Percentiles rank a stretch among this genome's conserved stretches.
These are phyloP conservation scores for Eragrostis curvula DNA, from an alignment of 176 grass and related monocot species.

Conservation along the genomic window DNA sequence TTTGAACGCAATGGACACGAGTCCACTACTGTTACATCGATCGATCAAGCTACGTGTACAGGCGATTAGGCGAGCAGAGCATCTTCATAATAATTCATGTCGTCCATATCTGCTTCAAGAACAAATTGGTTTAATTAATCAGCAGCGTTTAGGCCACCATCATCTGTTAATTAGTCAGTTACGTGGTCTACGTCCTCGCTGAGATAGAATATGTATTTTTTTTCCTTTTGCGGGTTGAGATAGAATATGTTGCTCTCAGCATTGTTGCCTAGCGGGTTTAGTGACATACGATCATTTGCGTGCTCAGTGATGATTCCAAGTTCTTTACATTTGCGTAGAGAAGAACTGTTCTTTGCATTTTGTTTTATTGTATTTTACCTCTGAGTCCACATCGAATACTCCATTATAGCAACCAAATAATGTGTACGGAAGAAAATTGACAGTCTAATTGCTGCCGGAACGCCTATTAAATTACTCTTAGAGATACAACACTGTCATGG, in stretches of 20 bases:
- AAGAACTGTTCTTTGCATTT: background rate
- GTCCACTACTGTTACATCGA: background rate
- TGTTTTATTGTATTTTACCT: background rate
- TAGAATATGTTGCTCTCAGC: constrained; percentile 10
- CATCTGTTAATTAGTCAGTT: constrained; percentile 36
- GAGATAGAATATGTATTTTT: constrained; percentile 13
- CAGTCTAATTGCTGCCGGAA: background rate
- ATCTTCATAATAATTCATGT: constrained; percentile 15
- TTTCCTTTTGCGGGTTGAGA: too few species aligned
- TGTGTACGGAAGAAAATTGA: background rate
- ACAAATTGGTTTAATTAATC: background rate
- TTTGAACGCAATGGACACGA: constrained; percentile 22
- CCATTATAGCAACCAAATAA: background rate
- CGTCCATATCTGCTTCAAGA: constrained; percentile 19
- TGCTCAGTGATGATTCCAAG: constrained; percentile 18
- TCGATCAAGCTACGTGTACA: constrained; percentile 2
- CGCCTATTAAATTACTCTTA: background rate
- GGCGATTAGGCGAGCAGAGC: constrained; percentile 18
- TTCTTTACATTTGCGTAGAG: constrained; percentile 20
- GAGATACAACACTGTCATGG: background rate
- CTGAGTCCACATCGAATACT: background rate
- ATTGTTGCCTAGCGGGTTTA: constrained; percentile 3
- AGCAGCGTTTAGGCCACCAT: constrained; percentile 10
- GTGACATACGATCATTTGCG: background rate
- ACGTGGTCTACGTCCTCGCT: constrained; percentile 46